Percentiles rank a stretch among this genome's conserved stretches.
Evolutionary conservation across 441 rosid species (phyloP).

Genomic region (Breynia disticha): DNA sequence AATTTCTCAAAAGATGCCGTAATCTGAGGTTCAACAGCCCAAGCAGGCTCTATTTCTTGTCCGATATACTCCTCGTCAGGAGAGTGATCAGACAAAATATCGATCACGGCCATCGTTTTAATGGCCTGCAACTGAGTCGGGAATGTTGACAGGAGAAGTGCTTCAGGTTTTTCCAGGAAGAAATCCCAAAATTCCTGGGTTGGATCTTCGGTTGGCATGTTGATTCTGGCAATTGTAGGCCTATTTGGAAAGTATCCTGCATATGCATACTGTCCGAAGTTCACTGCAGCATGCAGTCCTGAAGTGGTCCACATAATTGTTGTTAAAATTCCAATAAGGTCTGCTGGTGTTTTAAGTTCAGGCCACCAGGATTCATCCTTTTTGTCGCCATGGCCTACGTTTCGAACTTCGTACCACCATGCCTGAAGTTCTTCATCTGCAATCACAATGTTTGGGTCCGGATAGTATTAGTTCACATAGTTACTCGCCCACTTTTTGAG

Average conservation of each 20-base stretch:
- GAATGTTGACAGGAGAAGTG: slow-evolving; percentile 24
- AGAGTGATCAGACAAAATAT: slow-evolving; percentile 37
- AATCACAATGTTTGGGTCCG: slow-evolving; percentile 6
- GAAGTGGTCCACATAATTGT: slow-evolving; percentile 43
- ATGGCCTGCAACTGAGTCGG: slow-evolving; percentile 36
- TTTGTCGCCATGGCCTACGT: slow-evolving; percentile 30
- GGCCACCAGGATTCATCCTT: slow-evolving; percentile 31
- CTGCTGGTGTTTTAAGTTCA: slow-evolving; percentile 3
- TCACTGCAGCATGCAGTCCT: slow-evolving; percentile 41
- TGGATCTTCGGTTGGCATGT: slow-evolving; percentile 37
- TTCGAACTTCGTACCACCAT: slow-evolving; percentile 7
- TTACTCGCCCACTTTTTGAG: slow-evolving; percentile 17
- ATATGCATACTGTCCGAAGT: no score
- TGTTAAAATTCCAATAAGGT: slow-evolving; percentile 23
- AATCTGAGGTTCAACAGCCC: slow-evolving; percentile 32
- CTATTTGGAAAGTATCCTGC: slow-evolving; percentile 58
- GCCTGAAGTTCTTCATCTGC: slow-evolving; percentile 20
- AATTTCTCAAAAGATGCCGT: slow-evolving; percentile 44
- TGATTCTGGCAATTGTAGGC: slow-evolving; percentile 38
- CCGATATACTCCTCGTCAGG: slow-evolving; percentile 80
- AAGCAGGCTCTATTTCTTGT: slow-evolving; percentile 32
- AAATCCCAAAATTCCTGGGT: slow-evolving; percentile 19
- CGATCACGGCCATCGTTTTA: slow-evolving; percentile 7
- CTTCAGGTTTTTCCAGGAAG: slow-evolving; percentile 31
- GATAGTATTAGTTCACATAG: slow-evolving; percentile 15